Evolutionary conservation across 352 stramenopile species (phyloP), one percentile per base, ranked within the genome.

Genomic region (Phytophthora agathidicida): DNA sequence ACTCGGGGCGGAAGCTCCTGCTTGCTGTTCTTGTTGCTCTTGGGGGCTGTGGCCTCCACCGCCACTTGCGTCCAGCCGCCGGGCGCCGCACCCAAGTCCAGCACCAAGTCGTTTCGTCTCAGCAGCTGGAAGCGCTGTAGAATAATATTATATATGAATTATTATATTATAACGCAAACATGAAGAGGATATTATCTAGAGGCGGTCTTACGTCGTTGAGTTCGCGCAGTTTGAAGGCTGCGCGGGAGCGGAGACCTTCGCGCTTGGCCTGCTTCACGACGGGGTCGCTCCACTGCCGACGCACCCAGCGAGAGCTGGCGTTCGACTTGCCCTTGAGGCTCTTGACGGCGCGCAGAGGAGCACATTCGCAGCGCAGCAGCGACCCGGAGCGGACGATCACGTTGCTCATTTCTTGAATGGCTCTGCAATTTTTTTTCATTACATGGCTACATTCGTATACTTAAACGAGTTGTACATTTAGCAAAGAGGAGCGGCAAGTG

Each of bases 21-120:
- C 9, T 19, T 65, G 1, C 37, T 43, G 38, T 31, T 35, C 26
- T 44, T 35, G 7, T 57, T 67, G 26, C 19, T 50, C 43, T 65
- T 72, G 42, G 39, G 33, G 1, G 38, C 31, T 13, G 71, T 78
- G n/a, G 74, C 70, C 7, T 91, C 81, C 20, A 92, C 83, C 7
- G 86, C 86, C 16, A 89, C 77, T 64, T 96, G 88, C 14, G 84
- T 93, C 88, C 88, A 95, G 1, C 88, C 88, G 27, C 88, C 88
- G 10, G 88, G 88, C 3, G 88, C 88, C 1, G 88, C 88, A 14
- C 88, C 88, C 9, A 96, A 69, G 65, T 96, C 88, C 36, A 96
- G 54, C 36, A 96, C 83, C 13, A 89, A 48, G 46, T 94, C 79
- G 2, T 76, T 78, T 39, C 75, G 73, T 54, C 53, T 46, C 13